These are phyloP conservation scores for Westerdykella sp. DNA, from an alignment of 2,329 filamentous ascomycete genomes.

Conservation along the genomic window DNA sequence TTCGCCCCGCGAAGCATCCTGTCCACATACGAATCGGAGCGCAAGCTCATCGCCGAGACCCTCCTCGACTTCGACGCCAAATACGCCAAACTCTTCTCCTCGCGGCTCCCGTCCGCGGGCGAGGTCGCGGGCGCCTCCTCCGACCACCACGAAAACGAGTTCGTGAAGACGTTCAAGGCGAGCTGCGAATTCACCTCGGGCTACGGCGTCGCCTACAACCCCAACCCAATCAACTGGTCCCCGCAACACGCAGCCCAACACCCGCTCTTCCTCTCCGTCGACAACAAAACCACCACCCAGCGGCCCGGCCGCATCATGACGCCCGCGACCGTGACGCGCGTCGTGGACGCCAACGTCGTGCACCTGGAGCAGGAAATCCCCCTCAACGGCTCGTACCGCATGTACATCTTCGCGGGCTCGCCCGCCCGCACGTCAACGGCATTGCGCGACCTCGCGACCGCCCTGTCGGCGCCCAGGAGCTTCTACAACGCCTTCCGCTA, in stretches of 20 bases:
- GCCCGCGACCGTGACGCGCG: conserved; percentile 75
- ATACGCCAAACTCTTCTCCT: conserved; percentile 85
- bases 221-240: conserved; percentile 82
- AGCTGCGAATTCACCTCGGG: conserved; percentile 88
- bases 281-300: conserved; percentile 49
- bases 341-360: conserved; percentile 82
- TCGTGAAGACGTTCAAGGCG: conserved; percentile 85
- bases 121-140: conserved; percentile 61
- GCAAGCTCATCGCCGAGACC: conserved; percentile 76
- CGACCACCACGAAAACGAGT: conserved; percentile 61
- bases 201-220: conserved; percentile 79
- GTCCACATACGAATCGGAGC: conserved; percentile 79
- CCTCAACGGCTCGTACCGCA: conserved; percentile 77
- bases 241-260: conserved; percentile 63
- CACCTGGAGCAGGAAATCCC: conserved; percentile 87
- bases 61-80: conserved; percentile 80
- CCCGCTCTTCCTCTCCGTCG: conserved; percentile 58
- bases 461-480: conserved; percentile 59
- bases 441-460: conserved; percentile 61
- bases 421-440: conserved; percentile 54
- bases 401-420: conserved; percentile 78
- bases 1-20: conserved; percentile 71
- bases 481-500: conserved; percentile 72
- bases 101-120: conserved; percentile 63
- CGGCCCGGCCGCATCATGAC: conserved; percentile 69